Conservation (phyloP, 805 yeast species). For the Kodamaea nitidulidarum region DNA sequence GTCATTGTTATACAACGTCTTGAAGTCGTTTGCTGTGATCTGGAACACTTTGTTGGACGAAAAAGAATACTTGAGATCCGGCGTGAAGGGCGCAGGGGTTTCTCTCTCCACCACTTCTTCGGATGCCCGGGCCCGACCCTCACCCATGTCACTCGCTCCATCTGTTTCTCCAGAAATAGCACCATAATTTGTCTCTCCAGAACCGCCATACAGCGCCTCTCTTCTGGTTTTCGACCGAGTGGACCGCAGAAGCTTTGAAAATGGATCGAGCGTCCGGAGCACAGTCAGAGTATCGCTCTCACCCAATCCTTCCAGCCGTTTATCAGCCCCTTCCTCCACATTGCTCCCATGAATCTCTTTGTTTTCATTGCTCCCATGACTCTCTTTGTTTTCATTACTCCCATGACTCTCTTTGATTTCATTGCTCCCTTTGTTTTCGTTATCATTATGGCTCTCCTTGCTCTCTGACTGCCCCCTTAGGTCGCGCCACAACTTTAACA, state of each 20-base stretch:
- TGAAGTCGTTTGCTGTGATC: conserved; percentile 67
- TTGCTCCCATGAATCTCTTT: not conserved
- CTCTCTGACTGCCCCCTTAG: not conserved
- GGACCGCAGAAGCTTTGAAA: not conserved
- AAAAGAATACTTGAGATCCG: conserved; percentile 49
- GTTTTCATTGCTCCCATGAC: no score
- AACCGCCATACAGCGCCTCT: no score
- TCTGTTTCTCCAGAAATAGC: no score
- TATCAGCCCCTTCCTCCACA: no score
- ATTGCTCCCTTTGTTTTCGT: not conserved
- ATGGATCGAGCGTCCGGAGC: not conserved
- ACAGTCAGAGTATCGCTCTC: no score
- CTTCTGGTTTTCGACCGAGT: not conserved
- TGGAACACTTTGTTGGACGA: conserved; percentile 50
- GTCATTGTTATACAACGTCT: conserved; percentile 70
- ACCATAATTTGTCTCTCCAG: no score
- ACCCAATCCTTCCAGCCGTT: no score
- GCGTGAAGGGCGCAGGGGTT: conserved; percentile 39
- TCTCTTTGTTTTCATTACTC: not conserved
- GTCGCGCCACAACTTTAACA: not conserved
- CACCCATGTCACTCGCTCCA: no score
- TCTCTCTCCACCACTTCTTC: conserved; percentile 14
- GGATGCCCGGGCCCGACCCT: no score
- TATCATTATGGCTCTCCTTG: not conserved
- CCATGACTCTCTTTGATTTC: not conserved